Evolutionary conservation across 495 filamentous ascomycete species (phyloP), one percentile per base, ranked within the genome.

Genomic region (Neurospora discreta): DNA sequence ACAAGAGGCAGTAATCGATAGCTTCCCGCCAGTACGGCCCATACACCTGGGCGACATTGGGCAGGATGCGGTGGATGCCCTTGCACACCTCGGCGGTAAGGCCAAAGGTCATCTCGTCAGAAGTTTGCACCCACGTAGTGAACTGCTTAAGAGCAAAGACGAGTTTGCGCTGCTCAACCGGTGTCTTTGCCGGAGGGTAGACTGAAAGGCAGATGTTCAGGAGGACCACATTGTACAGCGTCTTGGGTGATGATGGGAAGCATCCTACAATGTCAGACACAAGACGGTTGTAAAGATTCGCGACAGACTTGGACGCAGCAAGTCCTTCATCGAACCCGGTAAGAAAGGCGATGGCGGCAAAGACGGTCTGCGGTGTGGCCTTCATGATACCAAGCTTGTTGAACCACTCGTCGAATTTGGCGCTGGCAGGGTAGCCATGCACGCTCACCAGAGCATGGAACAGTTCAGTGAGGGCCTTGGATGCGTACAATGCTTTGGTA

Each of bases 131-230:
- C 87, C 91, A 94, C 20, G 87, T 84, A 10, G 90, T 84, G 8
- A 97, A 80, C 74, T 94, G 89, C 78, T 93, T 92, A 39, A 94
- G 86, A 33, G 94, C 89, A 77, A 97, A 93, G 3, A 98, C 89
- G 41, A 93, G 75, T 41, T 94, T 87, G 76, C 95, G 93, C 39
- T 91, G 91, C 18, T 93, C 91, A 68, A 97, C 85, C 7, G 84
- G 84, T 15, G 85, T 69, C 44, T 82, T 76, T 13, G 77, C 79
- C 1, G 73, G 68, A 39, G 85, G 81, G 71, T 84, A 88, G 58
- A 86, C 77, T 26, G 75, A 75, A 68, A 82, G 73, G 70, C 81
- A 81, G 38, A 79, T 70, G 69, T 85, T 84, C n/a, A 87, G 77
- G 7, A 87, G 76, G 9, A 84, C 80, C 5, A 87, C 71, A 0